Conservation (phyloP, 2,329 filamentous ascomycete genomes). For the Sporothrix brasiliensis region DNA sequence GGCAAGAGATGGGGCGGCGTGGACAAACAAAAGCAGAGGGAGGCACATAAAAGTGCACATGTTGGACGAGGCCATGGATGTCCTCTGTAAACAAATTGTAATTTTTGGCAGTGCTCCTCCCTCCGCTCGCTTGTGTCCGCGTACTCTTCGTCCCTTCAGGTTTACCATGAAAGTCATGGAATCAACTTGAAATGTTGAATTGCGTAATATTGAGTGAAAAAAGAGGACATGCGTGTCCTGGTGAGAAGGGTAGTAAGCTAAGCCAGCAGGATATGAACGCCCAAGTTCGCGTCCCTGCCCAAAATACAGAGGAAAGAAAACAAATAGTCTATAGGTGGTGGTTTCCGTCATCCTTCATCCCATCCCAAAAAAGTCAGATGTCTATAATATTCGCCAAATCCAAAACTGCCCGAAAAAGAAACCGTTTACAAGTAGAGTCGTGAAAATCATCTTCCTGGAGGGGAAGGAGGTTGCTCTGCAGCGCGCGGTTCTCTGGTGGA, state of each 20-base stretch:
- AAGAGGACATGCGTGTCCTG: slow-evolving; percentile 16
- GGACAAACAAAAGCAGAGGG: background rate
- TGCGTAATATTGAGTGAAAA: slow-evolving; percentile 12
- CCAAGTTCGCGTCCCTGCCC: background rate
- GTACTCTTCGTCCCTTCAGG: no score
- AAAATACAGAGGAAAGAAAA: background rate
- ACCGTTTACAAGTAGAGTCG: slow-evolving; percentile 6
- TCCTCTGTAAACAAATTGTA: background rate
- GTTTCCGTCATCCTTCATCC: slow-evolving; percentile 15
- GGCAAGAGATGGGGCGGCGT: background rate
- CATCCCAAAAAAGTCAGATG: slow-evolving; percentile 10
- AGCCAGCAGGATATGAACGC: background rate
- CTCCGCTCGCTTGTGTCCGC: background rate
- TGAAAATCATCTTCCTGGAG: slow-evolving; percentile 24
- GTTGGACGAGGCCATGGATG: background rate
- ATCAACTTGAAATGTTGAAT: background rate
- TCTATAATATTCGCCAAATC: slow-evolving; percentile 13
- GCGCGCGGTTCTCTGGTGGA: slow-evolving; percentile 4
- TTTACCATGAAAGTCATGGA: background rate
- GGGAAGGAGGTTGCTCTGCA: background rate
- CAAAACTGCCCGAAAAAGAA: slow-evolving; percentile 5
- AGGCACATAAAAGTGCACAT: background rate
- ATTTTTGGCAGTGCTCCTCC: no score
- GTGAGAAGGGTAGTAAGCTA: slow-evolving; percentile 8
- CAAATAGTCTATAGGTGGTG: slow-evolving; percentile 25